Evolutionary conservation across 192 early-diverging fungal genomes (phyloP), one percentile per base, ranked within the genome.

Genomic region (Obelidium mucronatum): DNA sequence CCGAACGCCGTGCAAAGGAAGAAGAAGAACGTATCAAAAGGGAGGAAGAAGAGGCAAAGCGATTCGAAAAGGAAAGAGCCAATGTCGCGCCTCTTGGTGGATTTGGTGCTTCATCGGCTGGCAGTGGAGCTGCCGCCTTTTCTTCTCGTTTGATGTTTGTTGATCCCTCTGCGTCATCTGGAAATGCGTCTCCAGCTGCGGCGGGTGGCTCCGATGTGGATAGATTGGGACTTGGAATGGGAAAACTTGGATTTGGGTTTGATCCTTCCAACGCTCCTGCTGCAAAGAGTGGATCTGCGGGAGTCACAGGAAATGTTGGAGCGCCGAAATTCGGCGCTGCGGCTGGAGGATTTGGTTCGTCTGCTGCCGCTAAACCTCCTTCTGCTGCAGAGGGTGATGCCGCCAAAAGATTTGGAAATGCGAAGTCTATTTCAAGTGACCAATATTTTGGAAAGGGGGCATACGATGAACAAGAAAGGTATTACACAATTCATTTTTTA

Each of bases 391-490:
- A 81, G 17, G 83, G 77, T 28, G 84, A 89, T 31, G 91, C 93
- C 2, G 82, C 87, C n/a, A 91, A 96, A 54, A 88, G 92, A 71
- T 97, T 98, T 77, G 87, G 87, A 4, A 87, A 79, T 58, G 92
- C 95, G 55, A 96, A 94, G 80, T 86, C 93, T 33, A 97, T 98
- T 65, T 95, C 94, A 34, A 93, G 92, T 26, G 95, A 96, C 78
- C 93, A 96, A 85, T 97, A 92, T 82, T 96, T 97, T 90, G 92
- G 90, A 2, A 91, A 94, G 26, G 86, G 88, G 40, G 75, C 84
- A 8, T 91, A 91, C 63, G 93, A 94, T 78, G 83, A 85, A 42
- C 40, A 51, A 19, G 78, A 68, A 39, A 86, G 82, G 86, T 88
- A n/a, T n/a, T n/a, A n/a, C n/a, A n/a, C n/a, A 80, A 44, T 6